These are phyloP conservation scores for Pythium pectinolyticum DNA, from an alignment of 352 stramenopile genomes.

Conservation along the genomic window DNA sequence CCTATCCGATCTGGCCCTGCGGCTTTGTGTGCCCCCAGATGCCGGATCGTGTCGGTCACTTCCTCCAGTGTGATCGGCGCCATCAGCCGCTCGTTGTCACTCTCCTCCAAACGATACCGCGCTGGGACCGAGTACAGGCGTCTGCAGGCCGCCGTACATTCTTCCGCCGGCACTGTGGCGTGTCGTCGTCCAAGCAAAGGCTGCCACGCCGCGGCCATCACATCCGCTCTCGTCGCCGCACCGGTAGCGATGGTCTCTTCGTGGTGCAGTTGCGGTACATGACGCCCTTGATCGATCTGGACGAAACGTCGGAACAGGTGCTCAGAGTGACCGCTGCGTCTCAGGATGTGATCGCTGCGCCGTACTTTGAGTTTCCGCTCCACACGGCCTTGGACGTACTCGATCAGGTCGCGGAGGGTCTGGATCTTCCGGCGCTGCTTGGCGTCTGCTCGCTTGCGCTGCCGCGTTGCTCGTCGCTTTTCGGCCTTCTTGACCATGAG, in stretches of 20 bases:
- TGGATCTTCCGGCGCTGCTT: not conserved
- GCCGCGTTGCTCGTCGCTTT: not conserved
- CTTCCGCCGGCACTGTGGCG: not conserved
- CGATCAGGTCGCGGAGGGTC: not conserved
- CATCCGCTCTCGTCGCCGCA: not conserved
- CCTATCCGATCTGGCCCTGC: slow-evolving; percentile 5
- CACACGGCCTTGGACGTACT: not conserved
- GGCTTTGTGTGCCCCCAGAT: slow-evolving; percentile 8
- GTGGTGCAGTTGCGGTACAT: not conserved
- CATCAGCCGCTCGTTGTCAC: not conserved
- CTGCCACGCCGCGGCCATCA: not conserved
- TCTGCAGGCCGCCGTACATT: not conserved
- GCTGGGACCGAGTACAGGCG: not conserved
- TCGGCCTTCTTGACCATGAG: not conserved
- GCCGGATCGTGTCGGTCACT: not conserved
- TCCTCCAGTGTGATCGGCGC: slow-evolving; percentile 2
- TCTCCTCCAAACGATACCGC: not conserved
- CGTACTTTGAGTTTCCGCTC: not conserved
- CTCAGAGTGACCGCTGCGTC: not conserved
- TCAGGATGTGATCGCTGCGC: not conserved
- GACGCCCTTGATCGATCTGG: not conserved
- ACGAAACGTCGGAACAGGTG: not conserved
- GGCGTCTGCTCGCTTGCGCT: not conserved
- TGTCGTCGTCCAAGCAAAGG: not conserved
- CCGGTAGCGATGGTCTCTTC: not conserved